Base-by-base conservation (phyloP, 2,329 filamentous ascomycete genomes). In the Scytalidium lignicola region DNA sequence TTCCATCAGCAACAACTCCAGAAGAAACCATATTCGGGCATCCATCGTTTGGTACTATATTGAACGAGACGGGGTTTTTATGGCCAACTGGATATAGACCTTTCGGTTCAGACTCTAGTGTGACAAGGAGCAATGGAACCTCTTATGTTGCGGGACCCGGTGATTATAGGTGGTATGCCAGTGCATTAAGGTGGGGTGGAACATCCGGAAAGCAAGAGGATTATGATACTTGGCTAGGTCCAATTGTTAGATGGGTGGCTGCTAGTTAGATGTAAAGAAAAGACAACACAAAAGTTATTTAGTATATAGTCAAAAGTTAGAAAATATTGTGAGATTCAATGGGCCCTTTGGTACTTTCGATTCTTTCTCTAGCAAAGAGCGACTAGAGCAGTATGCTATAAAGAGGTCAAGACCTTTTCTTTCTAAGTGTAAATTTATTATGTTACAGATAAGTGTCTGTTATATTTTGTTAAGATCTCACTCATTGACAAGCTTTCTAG, bases 221-320 rank as follows among this genome's bases (percentile, higher is more conserved):
- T 47, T 50, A 50, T 46, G 50, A 55, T 47, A 52, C 52, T 39
- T 55, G 50, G 52, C 43, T 55, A 29, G 52, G 52, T 7, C 52
- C 52, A 18, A 41, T 51, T 12, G 43, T 53, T 13, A 47, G 51
- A 39, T 53, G 45, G 45, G 17, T 46, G 23, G 6, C 23, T 6
- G 23, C 23, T 26, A 26, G 23, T 26, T 26, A 26, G 23, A n/a
- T n/a, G n/a, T n/a, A 6, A 10, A 26, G 23, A 6, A 6, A 10
- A 26, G 23, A 26, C 6, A 26, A 6, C 23, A 26, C 23, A 26
- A 26, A 26, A 26, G 23, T n/a, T 26, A 26, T 26, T 6, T 26
- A 26, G 23, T 6, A 26, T 10, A 26, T 26, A 10, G 10, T 26
- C 5, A 5, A 26, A 26, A 26, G 23, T 26, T 26, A n/a, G n/a